Evolutionary conservation across 345 rosid genomes (phyloP).

Genomic region (Cardiospermum halicacabum): DNA sequence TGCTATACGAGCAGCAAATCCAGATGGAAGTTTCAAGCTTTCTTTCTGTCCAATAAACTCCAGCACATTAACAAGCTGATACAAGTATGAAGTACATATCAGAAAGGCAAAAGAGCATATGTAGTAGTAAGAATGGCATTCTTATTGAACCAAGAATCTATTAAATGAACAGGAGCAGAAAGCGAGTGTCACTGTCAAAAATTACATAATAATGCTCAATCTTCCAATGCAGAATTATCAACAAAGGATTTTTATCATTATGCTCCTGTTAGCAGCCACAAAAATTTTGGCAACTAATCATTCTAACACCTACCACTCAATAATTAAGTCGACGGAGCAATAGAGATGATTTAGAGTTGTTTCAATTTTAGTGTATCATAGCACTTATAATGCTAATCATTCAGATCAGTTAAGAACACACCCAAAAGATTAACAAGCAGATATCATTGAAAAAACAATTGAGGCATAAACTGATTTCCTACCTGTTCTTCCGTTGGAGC

Average conservation of each 20-base stretch:
- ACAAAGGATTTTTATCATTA: neutral
- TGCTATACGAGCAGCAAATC: conserved; percentile 77
- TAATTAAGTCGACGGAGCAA: too few relatives aligned
- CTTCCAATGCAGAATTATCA: neutral
- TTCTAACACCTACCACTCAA: neutral
- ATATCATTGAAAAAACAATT: neutral
- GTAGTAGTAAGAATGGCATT: neutral
- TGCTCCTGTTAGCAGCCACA: neutral
- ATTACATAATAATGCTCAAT: neutral
- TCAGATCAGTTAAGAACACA: neutral
- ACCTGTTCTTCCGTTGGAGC: conserved; percentile 92
- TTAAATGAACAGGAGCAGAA: neutral
- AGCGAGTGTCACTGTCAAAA: neutral
- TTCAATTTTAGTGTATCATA: neutral
- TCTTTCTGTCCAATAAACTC: conserved; percentile 87
- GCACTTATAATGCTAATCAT: neutral
- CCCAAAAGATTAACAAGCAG: neutral
- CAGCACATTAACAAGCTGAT: conserved; percentile 70
- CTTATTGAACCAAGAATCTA: neutral
- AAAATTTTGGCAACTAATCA: neutral
- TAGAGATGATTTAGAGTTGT: too few relatives aligned
- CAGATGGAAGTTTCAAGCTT: conserved; percentile 70
- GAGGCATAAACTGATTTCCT: conserved; percentile 15
- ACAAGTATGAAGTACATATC: conserved; percentile 10
- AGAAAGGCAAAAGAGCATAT: neutral